Evolutionary conservation across 768 basidiomycete genomes (phyloP), one percentile per base, ranked within the genome.

Genomic region (Kwoniella botswanensis): DNA sequence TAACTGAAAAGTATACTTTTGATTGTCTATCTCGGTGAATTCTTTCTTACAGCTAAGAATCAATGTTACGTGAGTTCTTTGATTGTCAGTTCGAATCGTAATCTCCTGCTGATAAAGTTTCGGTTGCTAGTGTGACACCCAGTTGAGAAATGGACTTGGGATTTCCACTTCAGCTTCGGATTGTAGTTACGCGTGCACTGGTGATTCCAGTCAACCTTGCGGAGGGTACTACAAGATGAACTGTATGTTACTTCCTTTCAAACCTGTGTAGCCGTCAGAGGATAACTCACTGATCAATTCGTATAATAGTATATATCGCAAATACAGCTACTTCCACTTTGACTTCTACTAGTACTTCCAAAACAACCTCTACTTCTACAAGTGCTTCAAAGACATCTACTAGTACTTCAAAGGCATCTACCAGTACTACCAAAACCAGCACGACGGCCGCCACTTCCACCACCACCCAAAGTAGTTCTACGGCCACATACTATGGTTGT

Each of bases 1-100:
- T 13, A 50, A 21, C 57, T 22, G 22, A 12, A 12, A 0, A 35
- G 35, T 35, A 35, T 35, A 35, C 35, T 35, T 35, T 7, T 35
- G 7, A 7, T 35, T 64, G 43, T 57, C 29, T 26, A 67, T 67
- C 56, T 60, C 59, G 44, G 21, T 56, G 22, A 29, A 24, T 24
- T 42, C 13, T 18, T 15, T 50, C 46, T 50, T 22, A 22, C 50
- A 78, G 77, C 65, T 35, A 54, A 69, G 21, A 67, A 50, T 43
- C 61, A 72, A 52, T 78, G 77, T 61, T 78, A 17, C 43, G 76
- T 76, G 52, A 71, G 77, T 71, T 26, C 11, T 15, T 57, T n/a
- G 52, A 12, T 17, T 15, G 7, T 17, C 43, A 18, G 42, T 66
- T 26, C 35, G 43, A 35, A 59, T 59, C 24, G n/a, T 53, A 24